These are phyloP conservation scores for Jackrogersella multiformis DNA, from an alignment of 495 filamentous ascomycete genomes.

Conservation along the genomic window DNA sequence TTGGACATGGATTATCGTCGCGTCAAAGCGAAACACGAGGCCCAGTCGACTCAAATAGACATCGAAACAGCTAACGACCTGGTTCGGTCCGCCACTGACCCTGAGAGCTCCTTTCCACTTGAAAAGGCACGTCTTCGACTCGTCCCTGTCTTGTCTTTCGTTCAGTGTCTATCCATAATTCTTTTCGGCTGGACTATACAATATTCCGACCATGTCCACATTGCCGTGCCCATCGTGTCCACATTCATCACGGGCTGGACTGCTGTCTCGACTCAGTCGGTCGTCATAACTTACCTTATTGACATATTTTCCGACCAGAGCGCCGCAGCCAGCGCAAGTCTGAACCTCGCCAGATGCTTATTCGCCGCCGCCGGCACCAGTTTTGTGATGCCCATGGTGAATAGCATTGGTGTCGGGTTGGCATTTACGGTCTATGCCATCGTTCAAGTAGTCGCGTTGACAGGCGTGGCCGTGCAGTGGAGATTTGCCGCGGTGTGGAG, in stretches of 20 bases:
- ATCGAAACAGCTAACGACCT: slow-evolving; percentile 5
- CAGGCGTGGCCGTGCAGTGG: slow-evolving; percentile 55
- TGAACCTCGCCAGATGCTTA: slow-evolving; percentile 54
- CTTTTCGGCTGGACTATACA: slow-evolving; percentile 53
- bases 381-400: slow-evolving; percentile 49
- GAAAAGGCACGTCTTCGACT: slow-evolving; percentile 52
- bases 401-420: slow-evolving; percentile 50
- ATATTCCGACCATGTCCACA: slow-evolving; percentile 40
- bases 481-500: slow-evolving; percentile 52
- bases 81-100: slow-evolving; percentile 11
- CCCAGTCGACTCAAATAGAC: slow-evolving; percentile 5
- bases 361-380: slow-evolving; percentile 52
- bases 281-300: slow-evolving; percentile 53
- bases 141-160: slow-evolving; percentile 44
- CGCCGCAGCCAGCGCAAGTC: slow-evolving; percentile 50
- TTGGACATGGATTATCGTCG: slow-evolving; percentile 55
- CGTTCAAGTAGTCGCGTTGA: slow-evolving; percentile 50
- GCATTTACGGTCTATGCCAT: slow-evolving; percentile 54
- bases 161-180: slow-evolving; percentile 48
- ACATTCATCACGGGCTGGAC: slow-evolving; percentile 56
- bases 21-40: slow-evolving; percentile 47
- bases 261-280: slow-evolving; percentile 49
- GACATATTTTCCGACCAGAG: slow-evolving; percentile 52
- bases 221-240: slow-evolving; percentile 48
- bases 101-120: slow-evolving; percentile 45